Evolutionary conservation across 139 green algal species (phyloP).

Genomic region (Chlamydomonas sp.): DNA sequence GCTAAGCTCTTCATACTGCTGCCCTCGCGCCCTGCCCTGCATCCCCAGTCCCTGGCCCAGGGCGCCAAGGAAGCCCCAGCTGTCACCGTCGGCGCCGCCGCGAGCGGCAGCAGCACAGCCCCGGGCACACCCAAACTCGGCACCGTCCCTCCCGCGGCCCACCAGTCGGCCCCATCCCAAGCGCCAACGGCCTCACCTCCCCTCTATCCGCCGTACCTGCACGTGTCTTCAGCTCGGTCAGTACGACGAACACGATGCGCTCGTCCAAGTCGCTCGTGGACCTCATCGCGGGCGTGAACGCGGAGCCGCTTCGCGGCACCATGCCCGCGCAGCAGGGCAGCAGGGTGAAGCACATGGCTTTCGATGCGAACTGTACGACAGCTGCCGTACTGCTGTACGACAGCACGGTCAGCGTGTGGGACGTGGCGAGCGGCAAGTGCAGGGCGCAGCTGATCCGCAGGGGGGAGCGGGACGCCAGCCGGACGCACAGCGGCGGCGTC

Average conservation of each 20-base stretch:
- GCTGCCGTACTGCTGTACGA: constrained; percentile 71
- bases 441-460: constrained; percentile 64
- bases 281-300: not conserved
- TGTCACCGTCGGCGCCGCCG: not conserved
- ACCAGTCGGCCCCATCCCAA: too few species aligned
- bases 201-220: not conserved
- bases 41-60: too few species aligned
- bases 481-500: constrained; percentile 69
- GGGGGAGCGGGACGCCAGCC: constrained; percentile 53
- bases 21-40: too few species aligned
- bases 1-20: too few species aligned
- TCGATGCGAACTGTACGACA: constrained; percentile 44
- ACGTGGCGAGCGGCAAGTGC: constrained; percentile 53
- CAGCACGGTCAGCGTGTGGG: constrained; percentile 71
- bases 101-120: not conserved
- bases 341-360: constrained; percentile 68
- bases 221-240: not conserved
- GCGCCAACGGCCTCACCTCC: too few species aligned
- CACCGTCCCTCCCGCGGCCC: too few species aligned
- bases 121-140: too few species aligned
- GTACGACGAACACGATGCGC: not conserved
- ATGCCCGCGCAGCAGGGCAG: constrained; percentile 60
- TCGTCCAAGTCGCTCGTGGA: not conserved
- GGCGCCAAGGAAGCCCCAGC: not conserved
- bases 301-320: not conserved